phyloP scores from a whole-genome alignment of 371 early-diverging fungal species.

The Quaeritorhiza haematococci region DNA sequence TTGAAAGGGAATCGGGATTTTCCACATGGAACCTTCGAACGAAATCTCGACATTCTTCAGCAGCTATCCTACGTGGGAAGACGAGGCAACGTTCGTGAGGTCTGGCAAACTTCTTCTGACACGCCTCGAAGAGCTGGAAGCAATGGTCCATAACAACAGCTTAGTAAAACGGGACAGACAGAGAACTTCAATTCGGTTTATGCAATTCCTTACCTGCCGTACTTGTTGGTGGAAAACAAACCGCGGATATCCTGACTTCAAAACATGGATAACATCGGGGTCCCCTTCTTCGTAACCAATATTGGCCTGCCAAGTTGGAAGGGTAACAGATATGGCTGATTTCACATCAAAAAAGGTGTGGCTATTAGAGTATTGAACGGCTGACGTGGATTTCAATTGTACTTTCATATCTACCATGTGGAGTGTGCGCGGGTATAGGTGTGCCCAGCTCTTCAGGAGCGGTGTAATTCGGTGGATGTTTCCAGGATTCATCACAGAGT shows the following conservation, averaged over 20 bases:
- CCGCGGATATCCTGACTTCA: conserved; percentile 88
- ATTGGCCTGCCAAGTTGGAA: conserved; percentile 90
- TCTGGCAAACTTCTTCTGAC: conserved; percentile 64
- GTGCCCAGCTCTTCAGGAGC: too few relatives aligned
- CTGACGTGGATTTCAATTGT: too few relatives aligned
- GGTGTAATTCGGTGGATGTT: too few relatives aligned
- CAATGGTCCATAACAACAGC: not conserved
- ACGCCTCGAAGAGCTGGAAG: conserved; percentile 48
- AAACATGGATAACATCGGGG: conserved; percentile 52
- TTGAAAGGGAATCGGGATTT: too few relatives aligned
- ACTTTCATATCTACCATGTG: too few relatives aligned
- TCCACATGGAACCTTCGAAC: too few relatives aligned
- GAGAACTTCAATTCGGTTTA: not conserved
- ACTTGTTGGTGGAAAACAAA: conserved; percentile 76
- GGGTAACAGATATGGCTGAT: conserved; percentile 84
- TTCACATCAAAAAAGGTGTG: too few relatives aligned
- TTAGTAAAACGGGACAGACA: not conserved
- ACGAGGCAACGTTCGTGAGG: conserved; percentile 62
- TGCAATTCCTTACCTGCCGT: conserved; percentile 52
- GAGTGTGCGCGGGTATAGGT: too few relatives aligned
- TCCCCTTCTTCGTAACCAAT: conserved; percentile 87
- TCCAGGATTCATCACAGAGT: too few relatives aligned
- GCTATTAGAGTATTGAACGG: too few relatives aligned
- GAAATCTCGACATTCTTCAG: conserved; percentile 45
- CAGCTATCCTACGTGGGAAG: conserved; percentile 67